Conservation (phyloP, 176 grass and related monocot species). For the Sorghum bicolor region DNA sequence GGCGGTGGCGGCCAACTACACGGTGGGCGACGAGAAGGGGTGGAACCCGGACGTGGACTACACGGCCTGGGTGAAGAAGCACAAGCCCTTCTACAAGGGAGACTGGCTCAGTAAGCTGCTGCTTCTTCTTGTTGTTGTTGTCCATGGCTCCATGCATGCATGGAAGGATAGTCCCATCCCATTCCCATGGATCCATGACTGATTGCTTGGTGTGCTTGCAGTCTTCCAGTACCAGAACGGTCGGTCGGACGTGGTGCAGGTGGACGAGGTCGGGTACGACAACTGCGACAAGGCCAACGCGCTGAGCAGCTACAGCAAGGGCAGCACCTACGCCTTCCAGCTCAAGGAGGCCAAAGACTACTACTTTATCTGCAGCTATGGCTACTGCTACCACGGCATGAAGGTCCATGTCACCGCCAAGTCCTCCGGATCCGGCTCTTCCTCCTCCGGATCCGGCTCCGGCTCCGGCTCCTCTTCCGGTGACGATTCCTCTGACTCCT, state of each 20-base stretch:
- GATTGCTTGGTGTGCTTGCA: neutral
- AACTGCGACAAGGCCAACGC: constrained; percentile 79
- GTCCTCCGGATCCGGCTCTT: neutral
- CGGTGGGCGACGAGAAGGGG: constrained; percentile 84
- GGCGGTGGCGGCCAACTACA: constrained; percentile 61
- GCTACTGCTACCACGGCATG: constrained; percentile 95
- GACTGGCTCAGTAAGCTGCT: constrained; percentile 76
- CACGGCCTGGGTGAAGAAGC: constrained; percentile 90
- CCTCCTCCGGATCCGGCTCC: neutral
- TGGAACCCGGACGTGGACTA: constrained; percentile 97
- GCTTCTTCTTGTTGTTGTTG: no score
- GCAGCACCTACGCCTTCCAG: constrained; percentile 73
- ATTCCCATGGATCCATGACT: no score
- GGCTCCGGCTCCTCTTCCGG: neutral
- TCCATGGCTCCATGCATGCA: no score
- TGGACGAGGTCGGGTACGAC: constrained; percentile 75
- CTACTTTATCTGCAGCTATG: constrained; percentile 99
- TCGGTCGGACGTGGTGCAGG: constrained; percentile 75
- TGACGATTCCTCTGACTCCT: neutral
- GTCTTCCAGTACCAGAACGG: constrained; percentile 92
- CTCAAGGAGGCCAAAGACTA: constrained; percentile 89
- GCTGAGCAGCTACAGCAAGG: constrained; percentile 87
- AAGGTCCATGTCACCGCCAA: constrained; percentile 73
- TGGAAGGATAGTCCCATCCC: no score
- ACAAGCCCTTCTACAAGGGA: constrained; percentile 90